Conservation (phyloP, 176 grass and related monocot species). For the Oryza glumipatula region DNA sequence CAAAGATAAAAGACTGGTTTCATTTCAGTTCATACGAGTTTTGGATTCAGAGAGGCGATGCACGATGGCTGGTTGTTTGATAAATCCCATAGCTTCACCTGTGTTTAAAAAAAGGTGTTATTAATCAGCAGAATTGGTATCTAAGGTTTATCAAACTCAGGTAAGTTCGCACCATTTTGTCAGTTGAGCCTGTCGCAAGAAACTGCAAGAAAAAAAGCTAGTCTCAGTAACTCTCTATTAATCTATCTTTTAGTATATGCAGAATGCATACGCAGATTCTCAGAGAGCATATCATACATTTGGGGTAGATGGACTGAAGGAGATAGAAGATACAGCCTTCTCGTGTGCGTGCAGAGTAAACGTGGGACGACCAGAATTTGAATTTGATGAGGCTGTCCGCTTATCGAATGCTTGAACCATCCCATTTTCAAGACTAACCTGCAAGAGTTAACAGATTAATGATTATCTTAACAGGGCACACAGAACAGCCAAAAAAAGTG, state of each 20-base stretch:
- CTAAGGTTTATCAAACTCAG: not conserved
- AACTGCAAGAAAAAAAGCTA: constrained; percentile 42
- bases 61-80: constrained; percentile 64
- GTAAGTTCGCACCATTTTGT: constrained; percentile 56
- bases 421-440: constrained; percentile 93
- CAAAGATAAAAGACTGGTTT: not conserved
- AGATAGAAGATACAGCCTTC: constrained; percentile 64
- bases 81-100: constrained; percentile 84
- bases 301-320: constrained; percentile 44
- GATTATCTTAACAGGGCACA: not conserved
- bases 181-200: constrained; percentile 63
- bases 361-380: constrained; percentile 44
- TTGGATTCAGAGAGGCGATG: constrained; percentile 53
- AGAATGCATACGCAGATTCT: constrained; percentile 33
- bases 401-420: constrained; percentile 84
- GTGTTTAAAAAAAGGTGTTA: constrained; percentile 16
- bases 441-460: constrained; percentile 25
- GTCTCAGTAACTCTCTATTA: constrained; percentile 20
- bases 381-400: constrained; percentile 64
- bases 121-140: not conserved
- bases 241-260: not conserved
- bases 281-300: constrained; percentile 50
- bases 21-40: constrained; percentile 48
- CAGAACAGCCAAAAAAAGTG: not conserved
- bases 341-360: constrained; percentile 88